phyloP scores from a whole-genome alignment of 148 eudicot genomes.

The Pharnaceum exiguum region DNA sequence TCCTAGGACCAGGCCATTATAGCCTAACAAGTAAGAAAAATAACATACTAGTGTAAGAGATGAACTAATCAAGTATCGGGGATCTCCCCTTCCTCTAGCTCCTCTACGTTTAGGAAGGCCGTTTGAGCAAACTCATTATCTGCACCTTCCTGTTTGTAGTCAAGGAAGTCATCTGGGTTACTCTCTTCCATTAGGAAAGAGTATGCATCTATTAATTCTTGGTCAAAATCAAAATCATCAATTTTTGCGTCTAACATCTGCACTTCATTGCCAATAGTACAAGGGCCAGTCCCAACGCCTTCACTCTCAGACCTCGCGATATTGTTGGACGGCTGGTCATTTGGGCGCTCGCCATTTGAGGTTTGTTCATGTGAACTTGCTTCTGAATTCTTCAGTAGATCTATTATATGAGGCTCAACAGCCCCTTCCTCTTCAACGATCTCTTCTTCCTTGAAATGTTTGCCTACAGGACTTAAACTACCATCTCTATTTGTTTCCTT shows the following conservation, averaged over 20 bases:
- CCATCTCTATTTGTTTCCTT: constrained; percentile 27
- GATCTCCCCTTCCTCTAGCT: constrained; percentile 94
- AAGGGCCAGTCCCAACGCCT: constrained; percentile 2
- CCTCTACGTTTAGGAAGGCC: constrained; percentile 34
- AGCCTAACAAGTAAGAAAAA: neutral
- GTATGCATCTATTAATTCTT: constrained; percentile 53
- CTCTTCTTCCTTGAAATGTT: constrained; percentile 73
- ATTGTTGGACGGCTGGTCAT: constrained; percentile 15
- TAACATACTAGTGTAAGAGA: neutral
- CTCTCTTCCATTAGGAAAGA: constrained; percentile 43
- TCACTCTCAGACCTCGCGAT: neutral
- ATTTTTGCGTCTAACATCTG: constrained; percentile 21
- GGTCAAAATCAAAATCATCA: constrained; percentile 58
- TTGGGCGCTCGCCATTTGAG: constrained; percentile 2
- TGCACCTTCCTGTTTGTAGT: constrained; percentile 34
- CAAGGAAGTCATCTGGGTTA: constrained; percentile 65
- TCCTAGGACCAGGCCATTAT: neutral
- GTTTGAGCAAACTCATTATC: constrained; percentile 8
- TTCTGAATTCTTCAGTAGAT: constrained; percentile 33
- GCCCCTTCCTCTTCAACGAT: constrained; percentile 44
- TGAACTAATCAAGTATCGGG: constrained; percentile 23
- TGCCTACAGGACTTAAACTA: constrained; percentile 38
- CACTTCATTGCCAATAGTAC: constrained; percentile 20
- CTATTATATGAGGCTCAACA: constrained; percentile 45
- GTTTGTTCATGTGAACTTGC: neutral